Base-by-base conservation (phyloP, 768 basidiomycete species). In the Fomitopsis serialis region DNA sequence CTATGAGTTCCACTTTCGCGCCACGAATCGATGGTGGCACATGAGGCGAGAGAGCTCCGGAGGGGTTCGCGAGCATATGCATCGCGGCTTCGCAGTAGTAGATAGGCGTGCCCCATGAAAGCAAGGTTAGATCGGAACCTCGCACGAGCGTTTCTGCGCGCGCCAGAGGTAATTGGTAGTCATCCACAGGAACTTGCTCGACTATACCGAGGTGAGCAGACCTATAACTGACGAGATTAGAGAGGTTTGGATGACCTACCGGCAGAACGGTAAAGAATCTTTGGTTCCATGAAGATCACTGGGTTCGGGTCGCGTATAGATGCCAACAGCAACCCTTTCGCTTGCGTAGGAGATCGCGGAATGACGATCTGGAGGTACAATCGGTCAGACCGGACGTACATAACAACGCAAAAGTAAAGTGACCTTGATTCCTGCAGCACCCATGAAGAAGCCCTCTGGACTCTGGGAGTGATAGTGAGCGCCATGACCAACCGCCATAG, bases 391-490 rank as follows among this genome's bases (percentile, higher is more conserved):
- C 37, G 21, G 4, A 9, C 24, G 32, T 32, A 32, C 11, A 32
- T 32, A 11, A 13, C 21, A 32, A 54, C 35, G 27, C 29, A 45
- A 8, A 12, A 25, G 44, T 17, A 53, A 35, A 32, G 42, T 13
- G 53, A 89, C 92, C 77, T 97, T 97, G 40, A 98, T 65, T 0
- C 94, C 94, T 0, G 91, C 74, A 8, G 91, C 93, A 32, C 88
- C 93, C 75, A 96, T 79, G 68, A 98, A 98, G 71, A 86, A 98
- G 0, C 89, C 92, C 69, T 98, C 95, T 3, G 94, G 94, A 52
- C 90, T 92, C 69, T 98, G 94, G 7, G 92, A 95, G 63, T 98
- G 94, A 65, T 97, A 98, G 53, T 95, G 69, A 22, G 87, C 94
- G 42, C 94, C 94, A 64, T 98, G 94, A 12, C 72, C 77, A n/a